A percentile compares a stretch with the other conserved stretches of the same genome.
Evolutionary conservation across 306 rosid genomes (phyloP).

Genomic region (Dalbergia cochinchinensis): DNA sequence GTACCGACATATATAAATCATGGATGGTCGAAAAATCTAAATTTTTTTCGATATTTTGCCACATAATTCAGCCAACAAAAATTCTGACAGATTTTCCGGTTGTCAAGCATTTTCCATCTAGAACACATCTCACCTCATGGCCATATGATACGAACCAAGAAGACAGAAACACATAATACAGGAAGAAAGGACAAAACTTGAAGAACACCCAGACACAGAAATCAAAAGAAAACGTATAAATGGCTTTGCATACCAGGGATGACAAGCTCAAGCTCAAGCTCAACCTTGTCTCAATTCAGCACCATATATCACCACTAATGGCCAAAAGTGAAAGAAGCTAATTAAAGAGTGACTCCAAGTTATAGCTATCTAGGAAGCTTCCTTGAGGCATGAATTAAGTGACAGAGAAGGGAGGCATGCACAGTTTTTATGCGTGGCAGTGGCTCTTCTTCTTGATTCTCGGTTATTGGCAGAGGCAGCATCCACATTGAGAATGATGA

Average conservation of each 20-base stretch:
- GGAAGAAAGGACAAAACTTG: constrained; percentile 32
- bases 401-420: constrained; percentile 11
- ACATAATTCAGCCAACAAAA: too few relatives aligned
- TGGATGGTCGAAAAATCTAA: too few relatives aligned
- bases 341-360: constrained; percentile 4
- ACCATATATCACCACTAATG: constrained; percentile 34
- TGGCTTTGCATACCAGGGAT: neutral
- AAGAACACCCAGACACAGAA: constrained; percentile 51
- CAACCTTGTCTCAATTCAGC: constrained; percentile 30
- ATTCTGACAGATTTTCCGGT: too few relatives aligned
- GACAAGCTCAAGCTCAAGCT: neutral
- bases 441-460: too few relatives aligned
- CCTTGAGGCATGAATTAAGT: constrained; percentile 26
- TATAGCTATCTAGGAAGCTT: constrained; percentile 22
- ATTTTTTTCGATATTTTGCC: too few relatives aligned
- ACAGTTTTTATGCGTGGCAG: too few relatives aligned
- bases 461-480: neutral
- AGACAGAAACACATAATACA: neutral
- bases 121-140: too few relatives aligned
- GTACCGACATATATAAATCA: too few relatives aligned
- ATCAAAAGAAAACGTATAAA: neutral
- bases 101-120: too few relatives aligned
- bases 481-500: neutral
- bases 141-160: too few relatives aligned
- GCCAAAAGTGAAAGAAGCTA: constrained; percentile 21